Percentiles rank a stretch among this genome's conserved stretches.
Evolutionary conservation across 257 asterid genomes (phyloP).

Genomic region (Asclepias syriaca): DNA sequence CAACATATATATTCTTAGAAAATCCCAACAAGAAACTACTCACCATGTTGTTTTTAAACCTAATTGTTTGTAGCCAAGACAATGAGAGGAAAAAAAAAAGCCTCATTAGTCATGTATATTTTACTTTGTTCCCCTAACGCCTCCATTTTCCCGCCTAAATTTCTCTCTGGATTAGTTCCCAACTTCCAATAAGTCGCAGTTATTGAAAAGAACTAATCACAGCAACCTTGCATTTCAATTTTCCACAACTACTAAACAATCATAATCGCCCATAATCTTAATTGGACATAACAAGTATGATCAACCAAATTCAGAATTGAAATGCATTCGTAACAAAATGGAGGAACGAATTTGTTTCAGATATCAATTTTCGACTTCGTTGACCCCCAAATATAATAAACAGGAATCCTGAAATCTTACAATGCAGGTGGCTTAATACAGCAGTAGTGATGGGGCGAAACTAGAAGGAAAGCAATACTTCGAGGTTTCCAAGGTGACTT

Average conservation of each 20-base stretch:
- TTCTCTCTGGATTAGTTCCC: not conserved
- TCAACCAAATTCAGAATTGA: not conserved
- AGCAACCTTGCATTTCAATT: not conserved
- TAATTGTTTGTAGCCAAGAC: too few relatives aligned
- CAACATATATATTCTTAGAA: not conserved
- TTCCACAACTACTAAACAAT: not conserved
- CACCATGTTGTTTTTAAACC: too few relatives aligned
- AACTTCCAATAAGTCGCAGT: not conserved
- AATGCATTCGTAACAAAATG: not conserved
- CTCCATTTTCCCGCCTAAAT: not conserved
- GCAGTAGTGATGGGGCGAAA: not conserved
- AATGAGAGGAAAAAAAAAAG: too few relatives aligned
- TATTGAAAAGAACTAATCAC: not conserved
- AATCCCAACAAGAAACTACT: too few relatives aligned
- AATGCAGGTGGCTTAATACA: not conserved
- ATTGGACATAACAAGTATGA: not conserved
- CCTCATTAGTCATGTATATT: too few relatives aligned
- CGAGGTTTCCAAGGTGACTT: not conserved
- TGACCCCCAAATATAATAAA: not conserved
- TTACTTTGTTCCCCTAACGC: too few relatives aligned
- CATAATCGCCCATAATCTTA: not conserved
- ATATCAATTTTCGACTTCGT: not conserved
- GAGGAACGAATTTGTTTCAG: not conserved
- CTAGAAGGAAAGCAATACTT: not conserved
- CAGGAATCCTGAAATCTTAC: not conserved